Evolutionary conservation across 495 filamentous ascomycete genomes (phyloP).

Genomic region (Aspergillus sclerotiicarbonarius): DNA sequence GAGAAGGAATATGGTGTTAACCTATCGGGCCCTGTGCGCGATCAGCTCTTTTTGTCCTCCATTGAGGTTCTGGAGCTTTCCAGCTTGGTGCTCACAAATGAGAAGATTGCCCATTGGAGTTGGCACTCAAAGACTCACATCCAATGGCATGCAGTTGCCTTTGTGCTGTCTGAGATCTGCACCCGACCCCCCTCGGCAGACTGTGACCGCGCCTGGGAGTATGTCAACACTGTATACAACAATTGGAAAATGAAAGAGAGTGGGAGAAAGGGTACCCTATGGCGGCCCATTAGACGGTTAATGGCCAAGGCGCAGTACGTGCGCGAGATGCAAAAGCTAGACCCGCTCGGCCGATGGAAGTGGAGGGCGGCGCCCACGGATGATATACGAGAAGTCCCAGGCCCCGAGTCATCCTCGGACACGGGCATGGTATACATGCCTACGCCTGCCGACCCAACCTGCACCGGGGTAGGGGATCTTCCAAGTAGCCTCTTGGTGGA

Average conservation of each 20-base stretch:
- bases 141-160: slow-evolving; percentile 61
- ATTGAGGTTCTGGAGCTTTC: slow-evolving; percentile 59
- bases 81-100: slow-evolving; percentile 48
- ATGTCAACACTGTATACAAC: slow-evolving; percentile 43
- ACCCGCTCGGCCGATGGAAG: not conserved
- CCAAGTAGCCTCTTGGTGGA: not conserved
- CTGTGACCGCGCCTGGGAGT: slow-evolving; percentile 55
- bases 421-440: not conserved
- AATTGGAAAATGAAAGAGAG: slow-evolving; percentile 44
- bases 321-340: slow-evolving; percentile 18
- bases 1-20: slow-evolving; percentile 8
- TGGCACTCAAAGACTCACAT: slow-evolving; percentile 60
- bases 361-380: not conserved
- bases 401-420: not conserved
- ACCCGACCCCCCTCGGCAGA: slow-evolving; percentile 48
- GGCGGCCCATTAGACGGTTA: slow-evolving; percentile 53
- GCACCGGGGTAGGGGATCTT: not conserved
- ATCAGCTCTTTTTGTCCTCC: slow-evolving; percentile 19
- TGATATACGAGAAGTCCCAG: not conserved
- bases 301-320: slow-evolving; percentile 42
- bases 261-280: slow-evolving; percentile 33
- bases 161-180: slow-evolving; percentile 51
- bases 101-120: slow-evolving; percentile 51
- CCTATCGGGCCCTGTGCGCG: slow-evolving; percentile 6
- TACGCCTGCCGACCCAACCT: not conserved